Percentiles rank a stretch among this genome's conserved stretches.
phyloP scores from a whole-genome alignment of 1,284 basidiomycete species.

The Trametes polyzona region DNA sequence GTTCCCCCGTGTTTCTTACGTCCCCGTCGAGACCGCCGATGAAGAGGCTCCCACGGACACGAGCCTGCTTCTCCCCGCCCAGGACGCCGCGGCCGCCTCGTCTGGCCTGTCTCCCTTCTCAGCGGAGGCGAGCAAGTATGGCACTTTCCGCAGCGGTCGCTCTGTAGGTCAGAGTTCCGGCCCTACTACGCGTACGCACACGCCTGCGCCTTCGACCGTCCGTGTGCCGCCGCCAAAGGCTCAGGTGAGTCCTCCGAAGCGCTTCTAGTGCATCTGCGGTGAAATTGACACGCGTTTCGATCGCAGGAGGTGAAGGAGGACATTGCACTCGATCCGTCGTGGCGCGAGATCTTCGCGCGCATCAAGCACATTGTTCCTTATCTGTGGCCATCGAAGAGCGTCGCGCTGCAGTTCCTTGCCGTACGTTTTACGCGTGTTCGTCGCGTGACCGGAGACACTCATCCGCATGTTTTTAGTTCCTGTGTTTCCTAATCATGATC shows the following conservation, averaged over 20 bases:
- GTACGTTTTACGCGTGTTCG: conserved; percentile 41
- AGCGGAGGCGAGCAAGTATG: conserved; percentile 65
- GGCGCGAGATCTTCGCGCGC: conserved; percentile 62
- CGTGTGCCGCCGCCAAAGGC: conserved; percentile 37
- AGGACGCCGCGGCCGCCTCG: conserved; percentile 44
- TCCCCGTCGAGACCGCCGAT: conserved; percentile 48
- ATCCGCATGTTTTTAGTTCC: conserved; percentile 41
- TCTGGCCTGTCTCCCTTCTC: conserved; percentile 51
- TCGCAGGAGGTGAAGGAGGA: conserved; percentile 55
- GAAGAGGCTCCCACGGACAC: conserved; percentile 50
- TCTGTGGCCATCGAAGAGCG: conserved; percentile 78
- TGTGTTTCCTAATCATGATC: conserved; percentile 72
- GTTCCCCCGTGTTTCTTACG: conserved; percentile 63
- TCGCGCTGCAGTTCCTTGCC: conserved; percentile 72
- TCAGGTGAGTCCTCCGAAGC: conserved; percentile 23
- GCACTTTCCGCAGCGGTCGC: conserved; percentile 64
- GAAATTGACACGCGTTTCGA: conserved; percentile 11
- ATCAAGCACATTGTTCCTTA: conserved; percentile 73
- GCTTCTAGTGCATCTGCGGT: conserved; percentile 12
- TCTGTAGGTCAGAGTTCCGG: conserved; percentile 54
- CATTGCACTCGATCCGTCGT: conserved; percentile 64
- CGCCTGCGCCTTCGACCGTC: conserved; percentile 55
- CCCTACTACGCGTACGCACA: conserved; percentile 61
- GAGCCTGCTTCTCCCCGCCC: conserved; percentile 56
- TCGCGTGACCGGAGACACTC: conserved; percentile 8